These are phyloP conservation scores for Dicorynia guianensis DNA, from an alignment of 306 rosid species.

Conservation along the genomic window DNA sequence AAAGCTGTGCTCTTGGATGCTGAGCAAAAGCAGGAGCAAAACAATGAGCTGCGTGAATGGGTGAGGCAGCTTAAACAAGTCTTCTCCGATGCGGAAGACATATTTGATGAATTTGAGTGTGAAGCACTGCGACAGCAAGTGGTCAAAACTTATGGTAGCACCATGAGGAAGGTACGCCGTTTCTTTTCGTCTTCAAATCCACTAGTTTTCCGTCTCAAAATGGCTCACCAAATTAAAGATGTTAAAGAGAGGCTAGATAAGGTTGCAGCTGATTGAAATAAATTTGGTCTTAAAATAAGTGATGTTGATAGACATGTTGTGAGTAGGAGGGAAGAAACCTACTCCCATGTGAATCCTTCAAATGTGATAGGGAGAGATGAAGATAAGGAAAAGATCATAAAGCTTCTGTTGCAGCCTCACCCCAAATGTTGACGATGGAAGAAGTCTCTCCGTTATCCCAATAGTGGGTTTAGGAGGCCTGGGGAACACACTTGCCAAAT, in stretches of 20 bases:
- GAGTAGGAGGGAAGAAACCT: neutral
- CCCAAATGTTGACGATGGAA: neutral
- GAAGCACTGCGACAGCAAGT: conserved; percentile 4
- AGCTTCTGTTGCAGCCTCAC: neutral
- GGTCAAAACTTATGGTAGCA: neutral
- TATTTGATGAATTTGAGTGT: neutral
- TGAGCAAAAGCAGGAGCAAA: conserved; percentile 33
- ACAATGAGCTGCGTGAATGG: neutral
- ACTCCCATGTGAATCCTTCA: conserved; percentile 20
- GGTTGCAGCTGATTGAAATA: neutral
- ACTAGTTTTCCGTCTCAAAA: neutral
- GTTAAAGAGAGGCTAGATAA: neutral
- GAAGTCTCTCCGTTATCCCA: conserved; percentile 32
- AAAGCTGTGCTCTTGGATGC: conserved; percentile 30
- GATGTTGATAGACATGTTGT: neutral
- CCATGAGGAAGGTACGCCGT: neutral
- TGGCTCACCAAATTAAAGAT: neutral
- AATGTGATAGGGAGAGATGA: conserved; percentile 34
- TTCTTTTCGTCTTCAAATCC: neutral
- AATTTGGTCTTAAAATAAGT: neutral
- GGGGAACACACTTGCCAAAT: conserved; percentile 42
- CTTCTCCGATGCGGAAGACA: neutral
- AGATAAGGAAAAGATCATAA: neutral
- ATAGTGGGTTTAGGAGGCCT: conserved; percentile 45
- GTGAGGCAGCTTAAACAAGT: neutral